Evolutionary conservation across 2,329 filamentous ascomycete genomes (phyloP), one percentile per base, ranked within the genome.

Genomic region (Ophiostoma ulmi): DNA sequence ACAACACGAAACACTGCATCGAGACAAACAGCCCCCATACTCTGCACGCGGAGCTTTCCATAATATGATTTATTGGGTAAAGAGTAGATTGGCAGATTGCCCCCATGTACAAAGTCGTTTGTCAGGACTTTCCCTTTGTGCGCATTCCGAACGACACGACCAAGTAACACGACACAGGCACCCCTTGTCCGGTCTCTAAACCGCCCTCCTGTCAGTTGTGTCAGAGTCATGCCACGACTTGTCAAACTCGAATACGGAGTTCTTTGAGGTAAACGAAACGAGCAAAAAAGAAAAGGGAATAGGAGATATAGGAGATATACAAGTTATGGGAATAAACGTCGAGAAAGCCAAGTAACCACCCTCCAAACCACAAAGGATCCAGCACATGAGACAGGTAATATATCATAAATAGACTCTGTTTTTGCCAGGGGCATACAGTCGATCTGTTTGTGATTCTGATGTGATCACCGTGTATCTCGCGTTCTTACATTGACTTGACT

Each of bases 361-460:
- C 38, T 39, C 38, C 11, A 39, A 39, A 39, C 20, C 20, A 22
- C 58, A 35, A 35, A 61, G 26, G 55, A 35, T 61, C 22, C 26
- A 26, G 58, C 13, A 63, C 48, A 26, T 58, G 52, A 58, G 52
- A 58, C 58, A 35, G 11, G 58, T 63, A 35, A 63, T 63, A 35
- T 63, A 63, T 63, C 58, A 63, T 8, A 63, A 63, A 17, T 63
- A 63, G 26, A 63, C 26, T 31, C 7, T 55, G 1, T 6, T 26
- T 55, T n/a, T 63, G 13, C 58, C 10, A 63, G 58, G 58, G 58
- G 26, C 52, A 35, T 26, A 63, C 11, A 26, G 58, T 63, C 22
- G 58, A 63, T 63, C 58, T 14, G 58, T 63, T 35, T 26, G 58
- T 63, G 58, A 35, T 63, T 10, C 52, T 58, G 13, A 17, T 63